Conservation (phyloP, 257 asterid genomes). For the Solanum appendiculatum region DNA sequence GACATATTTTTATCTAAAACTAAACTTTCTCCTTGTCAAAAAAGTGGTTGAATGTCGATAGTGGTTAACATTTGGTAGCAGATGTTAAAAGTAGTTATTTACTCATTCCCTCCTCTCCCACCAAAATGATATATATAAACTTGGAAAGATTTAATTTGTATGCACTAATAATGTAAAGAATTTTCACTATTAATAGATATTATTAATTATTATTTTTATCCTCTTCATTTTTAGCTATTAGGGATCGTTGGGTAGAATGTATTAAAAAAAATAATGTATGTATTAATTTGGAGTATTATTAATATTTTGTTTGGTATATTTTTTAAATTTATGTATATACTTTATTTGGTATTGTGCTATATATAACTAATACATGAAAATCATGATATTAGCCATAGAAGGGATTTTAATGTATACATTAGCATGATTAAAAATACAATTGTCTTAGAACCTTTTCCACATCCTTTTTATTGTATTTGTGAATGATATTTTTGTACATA, state of each 20-base stretch:
- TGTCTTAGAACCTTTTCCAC: not conserved
- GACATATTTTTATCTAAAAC: not conserved
- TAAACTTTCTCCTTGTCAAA: not conserved
- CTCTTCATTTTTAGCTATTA: too few relatives aligned
- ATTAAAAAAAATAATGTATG: too few relatives aligned
- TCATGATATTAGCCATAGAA: not conserved
- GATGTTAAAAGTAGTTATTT: not conserved
- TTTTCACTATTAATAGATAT: not conserved
- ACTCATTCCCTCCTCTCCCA: not conserved
- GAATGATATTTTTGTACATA: too few relatives aligned
- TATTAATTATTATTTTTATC: too few relatives aligned
- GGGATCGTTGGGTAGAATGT: not conserved
- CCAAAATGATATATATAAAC: not conserved
- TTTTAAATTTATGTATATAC: too few relatives aligned
- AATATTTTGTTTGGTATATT: too few relatives aligned
- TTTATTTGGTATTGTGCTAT: too few relatives aligned
- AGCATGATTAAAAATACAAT: too few relatives aligned
- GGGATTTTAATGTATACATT: too few relatives aligned
- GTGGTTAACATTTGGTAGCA: not conserved
- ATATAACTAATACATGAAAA: too few relatives aligned
- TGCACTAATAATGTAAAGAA: not conserved
- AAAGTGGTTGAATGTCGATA: not conserved
- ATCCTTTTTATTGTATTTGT: too few relatives aligned
- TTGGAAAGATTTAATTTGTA: not conserved
- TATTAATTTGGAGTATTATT: not conserved